Evolutionary conservation across 768 basidiomycete species (phyloP).

Genomic region (Glaciozyma antarctica): DNA sequence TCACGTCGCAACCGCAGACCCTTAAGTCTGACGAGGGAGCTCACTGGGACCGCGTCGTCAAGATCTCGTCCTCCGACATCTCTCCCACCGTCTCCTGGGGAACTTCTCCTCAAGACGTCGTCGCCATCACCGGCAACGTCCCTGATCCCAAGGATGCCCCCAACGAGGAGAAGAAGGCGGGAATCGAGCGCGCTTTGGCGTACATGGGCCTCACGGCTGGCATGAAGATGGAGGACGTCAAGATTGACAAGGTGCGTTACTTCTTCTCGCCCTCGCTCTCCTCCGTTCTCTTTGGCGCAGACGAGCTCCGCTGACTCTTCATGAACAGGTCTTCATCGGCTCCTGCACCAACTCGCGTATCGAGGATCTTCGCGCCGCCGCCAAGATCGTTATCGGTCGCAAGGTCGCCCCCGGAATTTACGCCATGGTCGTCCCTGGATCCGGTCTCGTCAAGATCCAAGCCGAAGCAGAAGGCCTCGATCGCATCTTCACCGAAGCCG

Average conservation of each 20-base stretch:
- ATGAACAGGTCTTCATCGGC: conserved; percentile 62
- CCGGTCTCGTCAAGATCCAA: conserved; percentile 79
- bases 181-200: conserved; percentile 62
- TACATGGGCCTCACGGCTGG: conserved; percentile 82
- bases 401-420: conserved; percentile 64
- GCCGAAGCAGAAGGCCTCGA: conserved; percentile 84
- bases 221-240: conserved; percentile 66
- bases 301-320: neutral
- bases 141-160: conserved; percentile 62
- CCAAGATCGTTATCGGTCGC: conserved; percentile 60
- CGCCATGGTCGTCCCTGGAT: conserved; percentile 88
- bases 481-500: conserved; percentile 73
- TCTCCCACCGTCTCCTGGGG: conserved; percentile 88
- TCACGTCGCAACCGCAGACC: conserved; percentile 40
- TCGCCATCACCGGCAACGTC: conserved; percentile 68
- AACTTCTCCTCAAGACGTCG: conserved; percentile 80
- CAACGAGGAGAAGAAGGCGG: conserved; percentile 57
- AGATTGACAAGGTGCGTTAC: conserved; percentile 54
- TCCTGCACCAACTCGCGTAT: conserved; percentile 93
- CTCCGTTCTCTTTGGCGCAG: no score
- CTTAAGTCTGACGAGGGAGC: conserved; percentile 71
- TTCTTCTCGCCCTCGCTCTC: no score
- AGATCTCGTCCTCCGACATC: conserved; percentile 72
- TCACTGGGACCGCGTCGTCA: conserved; percentile 71
- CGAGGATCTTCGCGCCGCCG: conserved; percentile 81